phyloP scores from a whole-genome alignment of 495 filamentous ascomycete genomes.

The Hypoxylon intermedium region DNA sequence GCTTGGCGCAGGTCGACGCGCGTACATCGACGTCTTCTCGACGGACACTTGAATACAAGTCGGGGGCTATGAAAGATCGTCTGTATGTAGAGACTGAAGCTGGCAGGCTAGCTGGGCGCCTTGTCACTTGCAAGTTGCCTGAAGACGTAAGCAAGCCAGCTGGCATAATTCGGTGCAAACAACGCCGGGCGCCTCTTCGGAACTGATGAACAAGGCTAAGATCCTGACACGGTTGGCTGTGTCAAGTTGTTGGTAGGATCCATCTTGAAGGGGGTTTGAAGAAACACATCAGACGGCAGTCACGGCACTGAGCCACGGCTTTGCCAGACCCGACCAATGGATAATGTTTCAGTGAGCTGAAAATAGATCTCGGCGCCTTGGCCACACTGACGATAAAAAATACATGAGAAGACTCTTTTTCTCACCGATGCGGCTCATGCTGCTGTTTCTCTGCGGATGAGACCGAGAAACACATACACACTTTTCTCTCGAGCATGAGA shows the following conservation, averaged over 20 bases:
- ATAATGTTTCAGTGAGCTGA: slow-evolving; percentile 17
- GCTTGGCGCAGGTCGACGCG: slow-evolving; percentile 37
- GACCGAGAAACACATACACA: too few relatives aligned
- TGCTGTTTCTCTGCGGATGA: background rate
- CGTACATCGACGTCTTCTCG: slow-evolving; percentile 24
- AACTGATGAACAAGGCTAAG: slow-evolving; percentile 4
- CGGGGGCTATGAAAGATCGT: slow-evolving; percentile 12
- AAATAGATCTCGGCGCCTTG: slow-evolving; percentile 13
- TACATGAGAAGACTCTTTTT: background rate
- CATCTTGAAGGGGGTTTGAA: slow-evolving; percentile 12
- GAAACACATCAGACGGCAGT: too few relatives aligned
- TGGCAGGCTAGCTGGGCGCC: slow-evolving; percentile 1
- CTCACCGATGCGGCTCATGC: background rate
- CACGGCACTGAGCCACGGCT: slow-evolving; percentile 27
- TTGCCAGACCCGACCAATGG: slow-evolving; percentile 15
- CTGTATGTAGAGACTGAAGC: too few relatives aligned
- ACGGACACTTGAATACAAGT: slow-evolving; percentile 4
- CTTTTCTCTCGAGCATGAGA: background rate
- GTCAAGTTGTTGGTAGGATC: slow-evolving; percentile 15
- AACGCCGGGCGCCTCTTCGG: slow-evolving; percentile 9
- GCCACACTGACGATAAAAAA: slow-evolving; percentile 2
- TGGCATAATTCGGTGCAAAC: slow-evolving; percentile 17
- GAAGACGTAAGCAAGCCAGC: slow-evolving; percentile 22
- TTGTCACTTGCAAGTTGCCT: background rate
- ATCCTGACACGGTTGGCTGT: slow-evolving; percentile 32